A percentile compares a stretch with the other conserved stretches of the same genome.
Evolutionary conservation across 192 early-diverging fungal species (phyloP).

Genomic region (Dimargaris verticillata): DNA sequence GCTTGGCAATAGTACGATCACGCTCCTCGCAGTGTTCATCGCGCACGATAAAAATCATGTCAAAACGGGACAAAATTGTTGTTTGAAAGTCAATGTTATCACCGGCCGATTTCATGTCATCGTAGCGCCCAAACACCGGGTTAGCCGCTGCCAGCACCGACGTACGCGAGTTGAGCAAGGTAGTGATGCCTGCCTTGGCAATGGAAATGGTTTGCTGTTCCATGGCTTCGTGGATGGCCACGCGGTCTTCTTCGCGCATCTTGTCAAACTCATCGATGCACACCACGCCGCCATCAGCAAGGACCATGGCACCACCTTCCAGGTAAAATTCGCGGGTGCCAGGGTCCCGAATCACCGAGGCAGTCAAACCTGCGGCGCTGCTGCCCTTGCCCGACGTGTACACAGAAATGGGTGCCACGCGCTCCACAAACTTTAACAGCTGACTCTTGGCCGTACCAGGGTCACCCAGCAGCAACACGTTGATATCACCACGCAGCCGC

Average conservation of each 20-base stretch:
- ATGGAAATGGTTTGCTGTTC: conserved; percentile 99
- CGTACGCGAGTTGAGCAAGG: conserved; percentile 90
- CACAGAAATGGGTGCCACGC: conserved; percentile 92
- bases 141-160: conserved; percentile 96
- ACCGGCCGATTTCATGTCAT: conserved; percentile 93
- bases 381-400: conserved; percentile 99
- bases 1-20: conserved; percentile 83
- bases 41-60: conserved; percentile 98
- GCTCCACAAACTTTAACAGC: conserved; percentile 95
- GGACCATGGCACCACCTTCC: conserved; percentile 98
- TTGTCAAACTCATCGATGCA: conserved; percentile 99
- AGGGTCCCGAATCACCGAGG: conserved; percentile 88
- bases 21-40: conserved; percentile 90
- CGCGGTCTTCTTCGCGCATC: conserved; percentile 98
- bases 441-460: conserved; percentile 98
- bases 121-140: conserved; percentile 95
- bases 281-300: conserved; percentile 96
- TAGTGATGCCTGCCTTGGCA: conserved; percentile 99
- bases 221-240: conserved; percentile 99
- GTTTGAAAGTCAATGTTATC: conserved; percentile 99
- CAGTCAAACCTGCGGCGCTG: conserved; percentile 96
- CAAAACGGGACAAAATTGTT: conserved; percentile 97
- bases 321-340: conserved; percentile 86
- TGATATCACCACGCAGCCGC: conserved; percentile 93
- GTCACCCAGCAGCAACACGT: conserved; percentile 91